Evolutionary conservation across 306 rosid genomes (phyloP).

Genomic region (Hippophae tibetana): DNA sequence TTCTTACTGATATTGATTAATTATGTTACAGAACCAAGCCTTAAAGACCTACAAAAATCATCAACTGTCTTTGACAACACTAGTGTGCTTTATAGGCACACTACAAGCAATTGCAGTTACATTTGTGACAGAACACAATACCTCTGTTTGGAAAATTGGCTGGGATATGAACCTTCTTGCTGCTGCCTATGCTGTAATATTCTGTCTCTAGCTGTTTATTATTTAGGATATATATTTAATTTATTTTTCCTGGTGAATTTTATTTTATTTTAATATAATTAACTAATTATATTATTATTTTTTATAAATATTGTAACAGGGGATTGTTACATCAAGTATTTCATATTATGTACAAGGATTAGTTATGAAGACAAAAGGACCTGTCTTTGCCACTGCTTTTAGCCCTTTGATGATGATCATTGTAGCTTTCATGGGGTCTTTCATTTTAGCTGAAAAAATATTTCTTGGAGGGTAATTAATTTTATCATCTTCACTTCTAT

Average conservation of each 20-base stretch:
- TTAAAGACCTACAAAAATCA: constrained; percentile 79
- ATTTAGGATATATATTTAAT: background rate
- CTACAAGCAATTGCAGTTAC: constrained; percentile 63
- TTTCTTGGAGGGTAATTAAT: constrained; percentile 70
- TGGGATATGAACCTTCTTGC: constrained; percentile 87
- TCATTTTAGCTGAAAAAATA: constrained; percentile 59
- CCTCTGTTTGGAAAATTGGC: constrained; percentile 73
- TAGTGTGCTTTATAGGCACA: constrained; percentile 69
- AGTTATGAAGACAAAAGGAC: constrained; percentile 75
- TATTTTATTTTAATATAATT: background rate
- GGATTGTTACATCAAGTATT: constrained; percentile 71
- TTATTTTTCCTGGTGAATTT: constrained; percentile 14
- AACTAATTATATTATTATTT: background rate
- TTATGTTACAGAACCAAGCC: constrained; percentile 44
- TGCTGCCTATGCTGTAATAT: constrained; percentile 80
- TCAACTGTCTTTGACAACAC: constrained; percentile 61
- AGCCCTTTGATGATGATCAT: constrained; percentile 94
- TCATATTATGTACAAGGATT: constrained; percentile 78
- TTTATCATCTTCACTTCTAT: background rate
- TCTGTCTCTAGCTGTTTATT: background rate
- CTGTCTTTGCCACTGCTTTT: constrained; percentile 86
- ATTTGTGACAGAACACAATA: constrained; percentile 52
- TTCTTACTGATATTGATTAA: background rate
- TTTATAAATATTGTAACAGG: constrained; percentile 24
- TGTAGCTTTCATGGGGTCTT: constrained; percentile 74